Conservation (phyloP, 345 rosid species). For the Murraya koenigii region DNA sequence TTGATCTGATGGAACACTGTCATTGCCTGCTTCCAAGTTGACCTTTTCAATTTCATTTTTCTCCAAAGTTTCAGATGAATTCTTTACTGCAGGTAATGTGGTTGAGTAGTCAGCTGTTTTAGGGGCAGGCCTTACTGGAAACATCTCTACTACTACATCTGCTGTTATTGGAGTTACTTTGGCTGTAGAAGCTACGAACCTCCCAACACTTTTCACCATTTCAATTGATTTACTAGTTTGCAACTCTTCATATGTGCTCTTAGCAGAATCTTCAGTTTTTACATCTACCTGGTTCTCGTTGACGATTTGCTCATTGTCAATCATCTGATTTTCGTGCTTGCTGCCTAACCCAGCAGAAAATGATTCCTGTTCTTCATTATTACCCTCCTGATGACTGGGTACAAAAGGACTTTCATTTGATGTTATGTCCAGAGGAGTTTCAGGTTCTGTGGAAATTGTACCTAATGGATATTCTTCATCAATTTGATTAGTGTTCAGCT, state of each 20-base stretch:
- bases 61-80: constrained; percentile 16
- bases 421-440: constrained; percentile 25
- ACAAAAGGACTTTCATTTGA: constrained; percentile 37
- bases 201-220: constrained; percentile 13
- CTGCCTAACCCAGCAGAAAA: constrained; percentile 20
- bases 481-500: constrained; percentile 35
- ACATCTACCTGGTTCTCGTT: constrained; percentile 29
- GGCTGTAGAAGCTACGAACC: constrained; percentile 15
- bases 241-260: constrained; percentile 16
- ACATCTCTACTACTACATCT: constrained; percentile 48
- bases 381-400: constrained; percentile 26
- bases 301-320: constrained; percentile 25
- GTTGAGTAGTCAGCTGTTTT: constrained; percentile 20
- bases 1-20: constrained; percentile 7
- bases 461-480: constrained; percentile 51
- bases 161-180: constrained; percentile 17
- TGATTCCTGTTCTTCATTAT: constrained; percentile 19
- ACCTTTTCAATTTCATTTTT: constrained; percentile 25
- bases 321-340: constrained; percentile 25
- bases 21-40: constrained; percentile 14
- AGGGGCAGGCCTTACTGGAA: constrained; percentile 45
- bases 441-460: constrained; percentile 54
- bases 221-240: constrained; percentile 19
- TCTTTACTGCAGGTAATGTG: constrained; percentile 21
- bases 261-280: constrained; percentile 26